Evolutionary conservation across 257 asterid species (phyloP).

Genomic region (Agastache rugosa): DNA sequence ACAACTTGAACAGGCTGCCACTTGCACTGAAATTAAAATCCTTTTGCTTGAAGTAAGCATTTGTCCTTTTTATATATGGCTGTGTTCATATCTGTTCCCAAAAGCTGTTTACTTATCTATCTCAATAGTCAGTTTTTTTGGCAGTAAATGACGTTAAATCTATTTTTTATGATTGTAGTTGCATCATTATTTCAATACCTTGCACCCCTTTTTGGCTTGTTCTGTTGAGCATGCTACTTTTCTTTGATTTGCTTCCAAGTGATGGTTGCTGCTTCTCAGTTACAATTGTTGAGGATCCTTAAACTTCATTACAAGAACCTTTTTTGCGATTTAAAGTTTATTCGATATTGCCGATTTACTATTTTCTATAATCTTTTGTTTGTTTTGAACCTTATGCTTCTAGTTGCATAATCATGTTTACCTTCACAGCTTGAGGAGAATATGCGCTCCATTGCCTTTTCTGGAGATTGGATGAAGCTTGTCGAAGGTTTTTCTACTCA

Average conservation of each 20-base stretch:
- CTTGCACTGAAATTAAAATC: slow-evolving; percentile 55
- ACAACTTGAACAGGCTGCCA: slow-evolving; percentile 67
- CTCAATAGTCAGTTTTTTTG: slow-evolving; percentile 18
- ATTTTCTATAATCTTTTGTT: slow-evolving; percentile 30
- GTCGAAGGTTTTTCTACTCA: slow-evolving; percentile 61
- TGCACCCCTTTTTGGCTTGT: slow-evolving; percentile 6
- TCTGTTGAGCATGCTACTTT: slow-evolving; percentile 19
- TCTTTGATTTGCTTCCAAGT: slow-evolving; percentile 25
- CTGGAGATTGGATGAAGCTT: slow-evolving; percentile 77
- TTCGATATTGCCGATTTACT: slow-evolving; percentile 22
- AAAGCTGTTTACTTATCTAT: slow-evolving; percentile 9
- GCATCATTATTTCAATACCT: slow-evolving; percentile 28
- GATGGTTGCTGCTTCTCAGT: slow-evolving; percentile 2
- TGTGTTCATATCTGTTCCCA: slow-evolving; percentile 30
- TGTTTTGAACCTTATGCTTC: slow-evolving; percentile 22
- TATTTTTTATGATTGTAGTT: slow-evolving; percentile 31
- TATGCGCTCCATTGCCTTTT: slow-evolving; percentile 66
- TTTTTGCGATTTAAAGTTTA: neutral
- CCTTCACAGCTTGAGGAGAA: slow-evolving; percentile 76
- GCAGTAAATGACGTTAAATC: slow-evolving; percentile 23
- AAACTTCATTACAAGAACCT: neutral
- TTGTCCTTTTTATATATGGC: slow-evolving; percentile 23
- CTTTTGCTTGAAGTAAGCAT: slow-evolving; percentile 77
- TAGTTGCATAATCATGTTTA: slow-evolving; percentile 41
- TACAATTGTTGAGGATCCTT: neutral